Percentiles rank a stretch among this genome's conserved stretches.
phyloP scores from a whole-genome alignment of 2,329 filamentous ascomycete species.

The Colletotrichum gloeosporioides region DNA sequence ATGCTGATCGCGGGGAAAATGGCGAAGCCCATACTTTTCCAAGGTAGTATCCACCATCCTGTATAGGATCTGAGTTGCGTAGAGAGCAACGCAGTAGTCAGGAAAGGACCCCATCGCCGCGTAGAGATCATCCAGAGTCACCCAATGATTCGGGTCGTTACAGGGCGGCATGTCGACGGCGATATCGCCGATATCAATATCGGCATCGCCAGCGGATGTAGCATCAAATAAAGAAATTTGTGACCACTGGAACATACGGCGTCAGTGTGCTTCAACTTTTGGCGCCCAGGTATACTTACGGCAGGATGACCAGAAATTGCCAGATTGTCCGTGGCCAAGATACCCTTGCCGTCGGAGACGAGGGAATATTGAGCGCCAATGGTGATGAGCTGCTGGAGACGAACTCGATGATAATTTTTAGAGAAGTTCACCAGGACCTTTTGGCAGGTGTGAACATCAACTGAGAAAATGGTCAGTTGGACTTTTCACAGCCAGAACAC shows the following conservation, averaged over 20 bases:
- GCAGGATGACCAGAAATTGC: conserved; percentile 21
- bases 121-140: background rate
- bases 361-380: conserved; percentile 35
- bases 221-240: background rate
- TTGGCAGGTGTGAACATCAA: conserved; percentile 24
- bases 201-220: background rate
- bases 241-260: background rate
- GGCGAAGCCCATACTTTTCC: background rate
- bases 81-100: background rate
- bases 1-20: background rate
- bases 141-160: background rate
- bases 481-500: fast-evolving
- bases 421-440: conserved; percentile 25
- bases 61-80: background rate
- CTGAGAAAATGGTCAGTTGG: background rate
- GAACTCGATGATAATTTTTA: conserved; percentile 26
- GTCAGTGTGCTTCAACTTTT: background rate
- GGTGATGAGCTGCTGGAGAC: conserved; percentile 31
- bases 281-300: background rate
- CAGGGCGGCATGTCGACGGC: background rate
- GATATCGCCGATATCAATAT: background rate
- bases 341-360: conserved; percentile 27
- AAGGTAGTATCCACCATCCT: background rate
- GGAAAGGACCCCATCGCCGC: background rate
- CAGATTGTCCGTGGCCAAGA: conserved; percentile 31